phyloP scores from a whole-genome alignment of 805 yeast species.

The Kuraishia borneana region DNA sequence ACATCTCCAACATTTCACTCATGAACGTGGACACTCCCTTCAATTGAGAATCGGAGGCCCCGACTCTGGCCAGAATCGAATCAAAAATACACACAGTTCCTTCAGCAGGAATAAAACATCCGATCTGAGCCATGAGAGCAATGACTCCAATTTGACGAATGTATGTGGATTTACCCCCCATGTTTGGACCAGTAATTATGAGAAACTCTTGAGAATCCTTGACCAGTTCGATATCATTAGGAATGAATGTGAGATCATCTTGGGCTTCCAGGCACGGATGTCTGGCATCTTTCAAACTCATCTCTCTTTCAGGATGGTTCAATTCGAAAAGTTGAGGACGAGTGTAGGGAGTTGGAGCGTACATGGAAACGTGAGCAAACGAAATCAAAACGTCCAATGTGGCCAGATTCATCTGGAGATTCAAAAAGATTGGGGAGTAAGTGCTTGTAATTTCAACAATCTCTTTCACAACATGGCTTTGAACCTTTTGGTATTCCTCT shows the following conservation, averaged over 20 bases:
- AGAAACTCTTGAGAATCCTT: slow-evolving; percentile 54
- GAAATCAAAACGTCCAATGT: slow-evolving; percentile 75
- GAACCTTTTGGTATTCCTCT: slow-evolving; percentile 62
- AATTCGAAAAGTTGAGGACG: slow-evolving; percentile 57
- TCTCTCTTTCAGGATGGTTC: slow-evolving; percentile 32
- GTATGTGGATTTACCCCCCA: slow-evolving; percentile 96
- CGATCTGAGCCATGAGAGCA: slow-evolving; percentile 79
- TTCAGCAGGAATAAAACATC: slow-evolving; percentile 73
- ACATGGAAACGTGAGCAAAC: slow-evolving; percentile 76
- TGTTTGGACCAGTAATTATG: slow-evolving; percentile 91
- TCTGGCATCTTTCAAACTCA: slow-evolving; percentile 63
- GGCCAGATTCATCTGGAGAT: slow-evolving; percentile 52
- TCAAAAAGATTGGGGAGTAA: slow-evolving; percentile 68
- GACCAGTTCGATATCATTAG: slow-evolving; percentile 72
- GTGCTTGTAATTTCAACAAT: slow-evolving; percentile 74
- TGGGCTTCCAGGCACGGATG: slow-evolving; percentile 94
- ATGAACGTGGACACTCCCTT: slow-evolving; percentile 95
- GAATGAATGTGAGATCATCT: slow-evolving; percentile 80
- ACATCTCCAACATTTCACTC: slow-evolving; percentile 94
- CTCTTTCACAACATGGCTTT: slow-evolving; percentile 69
- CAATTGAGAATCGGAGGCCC: slow-evolving; percentile 96
- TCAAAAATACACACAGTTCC: slow-evolving; percentile 60
- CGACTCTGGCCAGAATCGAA: slow-evolving; percentile 92
- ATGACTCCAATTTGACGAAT: slow-evolving; percentile 85
- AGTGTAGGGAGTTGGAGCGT: slow-evolving; percentile 74